These are phyloP conservation scores for Moesziomyces sp. DNA, from an alignment of 1,284 basidiomycete species.

Conservation along the genomic window DNA sequence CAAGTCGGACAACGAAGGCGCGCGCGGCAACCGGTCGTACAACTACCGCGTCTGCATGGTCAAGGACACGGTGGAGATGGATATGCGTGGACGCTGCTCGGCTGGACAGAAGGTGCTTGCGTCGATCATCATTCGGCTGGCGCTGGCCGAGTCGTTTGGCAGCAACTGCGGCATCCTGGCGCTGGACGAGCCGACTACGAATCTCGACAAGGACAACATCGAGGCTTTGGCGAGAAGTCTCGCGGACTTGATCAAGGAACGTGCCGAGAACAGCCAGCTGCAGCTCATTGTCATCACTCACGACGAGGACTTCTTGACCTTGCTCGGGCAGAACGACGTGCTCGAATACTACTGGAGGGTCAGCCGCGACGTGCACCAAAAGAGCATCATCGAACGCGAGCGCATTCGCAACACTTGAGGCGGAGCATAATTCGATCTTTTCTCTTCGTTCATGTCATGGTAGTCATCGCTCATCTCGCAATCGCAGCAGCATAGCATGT, in stretches of 20 bases:
- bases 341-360: conserved; percentile 66
- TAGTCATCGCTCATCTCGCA: background rate
- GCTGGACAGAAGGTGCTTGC: conserved; percentile 99
- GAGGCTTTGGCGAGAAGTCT: conserved; percentile 90
- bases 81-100: conserved; percentile 98
- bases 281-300: conserved; percentile 89
- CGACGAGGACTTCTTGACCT: conserved; percentile 63
- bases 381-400: conserved; percentile 54
- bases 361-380: conserved; percentile 54
- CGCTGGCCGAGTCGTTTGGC: conserved; percentile 95
- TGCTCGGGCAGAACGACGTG: conserved; percentile 58
- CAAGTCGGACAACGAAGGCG: conserved; percentile 89
- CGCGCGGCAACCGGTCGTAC: conserved; percentile 75
- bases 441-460: background rate
- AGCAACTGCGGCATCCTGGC: conserved; percentile 98
- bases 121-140: conserved; percentile 98
- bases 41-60: conserved; percentile 97
- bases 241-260: conserved; percentile 74
- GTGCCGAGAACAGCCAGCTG: conserved; percentile 81
- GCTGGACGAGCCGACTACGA: conserved; percentile 97
- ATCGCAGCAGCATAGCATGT: background rate
- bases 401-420: conserved; percentile 36
- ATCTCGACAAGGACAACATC: conserved; percentile 95
- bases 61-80: conserved; percentile 98
- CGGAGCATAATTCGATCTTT: background rate